A percentile compares a stretch with the other conserved stretches of the same genome.
Conservation (phyloP, 495 filamentous ascomycete species). For the Chaetomium cochliodes region DNA sequence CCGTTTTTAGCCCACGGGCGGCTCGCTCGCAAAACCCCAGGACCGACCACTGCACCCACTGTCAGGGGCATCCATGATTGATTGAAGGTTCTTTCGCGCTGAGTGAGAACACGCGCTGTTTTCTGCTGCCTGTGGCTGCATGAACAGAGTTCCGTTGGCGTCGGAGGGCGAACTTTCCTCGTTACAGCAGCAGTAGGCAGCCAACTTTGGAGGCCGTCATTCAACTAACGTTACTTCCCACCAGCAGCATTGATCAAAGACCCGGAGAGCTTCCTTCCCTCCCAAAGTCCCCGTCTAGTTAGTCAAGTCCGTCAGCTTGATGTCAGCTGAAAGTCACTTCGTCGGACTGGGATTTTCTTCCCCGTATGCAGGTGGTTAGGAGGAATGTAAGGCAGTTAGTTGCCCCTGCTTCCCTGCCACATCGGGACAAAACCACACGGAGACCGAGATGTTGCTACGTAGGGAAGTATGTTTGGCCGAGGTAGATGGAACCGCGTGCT, state of each 20-base stretch:
- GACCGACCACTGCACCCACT: too few species aligned
- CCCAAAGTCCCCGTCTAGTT: too few species aligned
- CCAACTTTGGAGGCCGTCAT: neutral
- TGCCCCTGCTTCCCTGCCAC: neutral
- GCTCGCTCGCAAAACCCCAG: constrained; percentile 1
- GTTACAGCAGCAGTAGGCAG: neutral
- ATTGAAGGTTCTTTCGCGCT: neutral
- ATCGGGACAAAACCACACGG: neutral
- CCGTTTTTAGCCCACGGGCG: neutral
- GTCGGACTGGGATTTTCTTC: neutral
- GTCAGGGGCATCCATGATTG: neutral
- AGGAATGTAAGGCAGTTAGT: too few species aligned
- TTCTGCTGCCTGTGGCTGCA: neutral
- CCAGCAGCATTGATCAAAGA: too few species aligned
- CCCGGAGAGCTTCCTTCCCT: too few species aligned
- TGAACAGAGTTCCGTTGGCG: neutral
- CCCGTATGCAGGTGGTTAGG: neutral
- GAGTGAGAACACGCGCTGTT: neutral
- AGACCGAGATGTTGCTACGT: neutral
- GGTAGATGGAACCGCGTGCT: neutral
- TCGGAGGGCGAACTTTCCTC: too few species aligned
- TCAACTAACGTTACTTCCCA: too few species aligned
- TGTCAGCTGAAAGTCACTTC: too few species aligned
- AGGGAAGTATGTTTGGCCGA: neutral
- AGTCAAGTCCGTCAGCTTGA: too few species aligned